A percentile compares a stretch with the other conserved stretches of the same genome.
Conservation (phyloP, 2,329 filamentous ascomycete species). For the Aspergillus floridensis region DNA sequence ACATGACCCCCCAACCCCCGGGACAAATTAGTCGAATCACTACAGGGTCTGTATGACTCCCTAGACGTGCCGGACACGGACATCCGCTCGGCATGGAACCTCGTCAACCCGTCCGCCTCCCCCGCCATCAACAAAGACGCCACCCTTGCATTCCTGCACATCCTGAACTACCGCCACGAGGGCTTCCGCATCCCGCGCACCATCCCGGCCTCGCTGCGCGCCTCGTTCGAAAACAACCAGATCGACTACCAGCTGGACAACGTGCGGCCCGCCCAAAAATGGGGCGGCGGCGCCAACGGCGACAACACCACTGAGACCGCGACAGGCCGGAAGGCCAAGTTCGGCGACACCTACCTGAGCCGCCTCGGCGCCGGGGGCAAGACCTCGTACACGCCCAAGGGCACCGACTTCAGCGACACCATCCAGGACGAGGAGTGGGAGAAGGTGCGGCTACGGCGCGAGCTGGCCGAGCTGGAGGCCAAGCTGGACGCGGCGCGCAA, state of each 20-base stretch:
- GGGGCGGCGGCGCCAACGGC: constrained; percentile 63
- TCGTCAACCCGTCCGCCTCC: constrained; percentile 86
- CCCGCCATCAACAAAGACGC: constrained; percentile 91
- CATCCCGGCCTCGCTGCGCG: constrained; percentile 84
- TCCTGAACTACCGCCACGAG: constrained; percentile 92
- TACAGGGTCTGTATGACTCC: constrained; percentile 77
- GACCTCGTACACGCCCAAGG: constrained; percentile 73
- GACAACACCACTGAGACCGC: constrained; percentile 70
- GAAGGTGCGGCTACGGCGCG: constrained; percentile 90
- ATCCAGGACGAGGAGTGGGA: constrained; percentile 94
- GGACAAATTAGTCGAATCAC: constrained; percentile 61
- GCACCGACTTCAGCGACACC: constrained; percentile 84
- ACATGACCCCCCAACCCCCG: constrained; percentile 22
- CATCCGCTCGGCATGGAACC: constrained; percentile 90
- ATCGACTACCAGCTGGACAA: constrained; percentile 95
- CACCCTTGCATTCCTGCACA: constrained; percentile 89
- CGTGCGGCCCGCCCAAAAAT: constrained; percentile 67
- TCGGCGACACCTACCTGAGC: constrained; percentile 93
- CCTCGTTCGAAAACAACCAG: constrained; percentile 90
- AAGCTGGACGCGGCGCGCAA: constrained; percentile 82
- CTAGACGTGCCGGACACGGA: constrained; percentile 69
- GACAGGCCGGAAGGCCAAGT: constrained; percentile 91
- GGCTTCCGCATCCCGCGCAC: constrained; percentile 90
- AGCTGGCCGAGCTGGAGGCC: constrained; percentile 81
- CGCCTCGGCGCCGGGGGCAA: constrained; percentile 75